Base-by-base conservation (phyloP, 1,284 basidiomycete genomes). In the Abortiporus biennis region DNA sequence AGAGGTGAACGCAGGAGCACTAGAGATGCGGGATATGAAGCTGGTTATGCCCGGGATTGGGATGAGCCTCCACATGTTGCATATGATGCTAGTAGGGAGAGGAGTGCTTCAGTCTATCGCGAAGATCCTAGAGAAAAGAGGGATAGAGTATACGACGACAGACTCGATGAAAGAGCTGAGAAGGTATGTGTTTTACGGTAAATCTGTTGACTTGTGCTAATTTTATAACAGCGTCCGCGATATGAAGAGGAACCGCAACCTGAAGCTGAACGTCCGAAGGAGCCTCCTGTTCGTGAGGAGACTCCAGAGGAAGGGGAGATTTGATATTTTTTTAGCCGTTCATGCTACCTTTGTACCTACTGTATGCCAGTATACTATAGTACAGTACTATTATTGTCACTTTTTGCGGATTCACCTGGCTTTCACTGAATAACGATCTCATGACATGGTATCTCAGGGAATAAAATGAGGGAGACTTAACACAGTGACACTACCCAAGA, bases 261-360 rank as follows among this genome's bases (percentile, higher is more conserved):
- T 3, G 47, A 39, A 40, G 45, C 51, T 31, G 54, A 55, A 41
- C 46, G 46, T 13, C 47, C 51, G 6, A 58, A 56, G 45, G 78
- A 64, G 35, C 60, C 56, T 36, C 54, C 57, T 2, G 59, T 52
- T 21, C 59, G 74, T 27, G 74, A 66, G 32, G 76, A 89, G 54
- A 85, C 80, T 30, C 86, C 86, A 5, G 86, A 89, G 64, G 85
- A 89, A 59, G 85, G 86, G 17, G 85, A 89, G 56, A 89, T 89
- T 55, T 88, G 46, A 47, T 50, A 35, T 46, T 23, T 16, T 22
- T 21, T 19, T 27, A 6, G 27, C n/a, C 8, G 8, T 29, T 29
- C 27, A n/a, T n/a, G n/a, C n/a, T n/a, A n/a, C n/a, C n/a, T n/a
- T n/a, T n/a, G n/a, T n/a, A n/a, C n/a, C 13, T 36, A 20, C 24